Evolutionary conservation across 1,139 yeast genomes (phyloP), one percentile per base, ranked within the genome.

Genomic region (Yamadazyma aaseri): DNA sequence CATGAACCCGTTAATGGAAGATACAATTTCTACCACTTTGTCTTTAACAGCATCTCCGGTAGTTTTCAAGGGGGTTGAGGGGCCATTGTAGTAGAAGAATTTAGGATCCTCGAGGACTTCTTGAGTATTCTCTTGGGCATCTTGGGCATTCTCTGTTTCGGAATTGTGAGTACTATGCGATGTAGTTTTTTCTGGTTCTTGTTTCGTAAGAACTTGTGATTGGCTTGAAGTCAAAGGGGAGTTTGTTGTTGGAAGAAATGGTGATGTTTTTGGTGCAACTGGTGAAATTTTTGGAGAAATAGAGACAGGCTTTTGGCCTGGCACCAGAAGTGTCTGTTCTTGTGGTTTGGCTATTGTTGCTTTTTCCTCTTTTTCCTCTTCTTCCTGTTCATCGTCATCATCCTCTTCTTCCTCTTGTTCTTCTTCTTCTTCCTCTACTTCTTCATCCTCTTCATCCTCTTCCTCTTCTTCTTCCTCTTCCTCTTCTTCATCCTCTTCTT

Each of bases 1-100:
- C 13, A 7, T 22, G 17, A 23, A 16, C 4, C 56, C 63, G 26
- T 50, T 34, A 1, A 60, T 50, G 14, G 34, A 40, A 29, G 39
- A 44, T n/a, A 48, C 32, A 6, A 57, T 45, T 11, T 49, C 46
- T 7, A 26, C 12, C 2, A 46, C 40, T 23, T 51, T 48, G 24
- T 47, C 42, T 8, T 30, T 16, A 5, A 49, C 31, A n/a, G 18
- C 23, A 22, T 41, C 35, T 2, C 31, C 34, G 2, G 36, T 26
- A 2, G 26, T 3, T 20, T 16, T 26, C 3, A 33, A 5, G 3
- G 37, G 30, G 18, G 29, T 33, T 3, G 30, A n/a, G 10, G 43
- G 47, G 20, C 34, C 38, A 10, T 23, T 23, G 23, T 23, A 29
- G 17, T 46, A 44, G 14, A 44, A 38, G 8, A 35, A n/a, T n/a